phyloP scores from a whole-genome alignment of 1,284 basidiomycete species.

The Ganoderma lucidum region DNA sequence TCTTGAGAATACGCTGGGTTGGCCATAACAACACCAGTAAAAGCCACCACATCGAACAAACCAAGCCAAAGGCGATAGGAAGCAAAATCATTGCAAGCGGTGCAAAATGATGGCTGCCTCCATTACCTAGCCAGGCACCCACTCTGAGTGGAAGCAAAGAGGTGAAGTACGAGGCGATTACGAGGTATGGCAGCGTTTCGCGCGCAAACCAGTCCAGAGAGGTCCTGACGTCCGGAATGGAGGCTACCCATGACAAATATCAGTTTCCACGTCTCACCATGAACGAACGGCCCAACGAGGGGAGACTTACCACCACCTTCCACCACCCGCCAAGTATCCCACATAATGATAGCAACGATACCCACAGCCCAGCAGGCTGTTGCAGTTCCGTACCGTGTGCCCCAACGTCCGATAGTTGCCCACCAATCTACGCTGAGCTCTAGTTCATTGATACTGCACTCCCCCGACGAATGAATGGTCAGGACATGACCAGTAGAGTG shows the following conservation, averaged over 20 bases:
- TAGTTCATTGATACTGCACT: slow-evolving; percentile 57
- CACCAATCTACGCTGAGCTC: slow-evolving; percentile 69
- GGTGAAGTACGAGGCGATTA: slow-evolving; percentile 51
- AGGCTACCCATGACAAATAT: slow-evolving; percentile 39
- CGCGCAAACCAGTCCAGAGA: slow-evolving; percentile 56
- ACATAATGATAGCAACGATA: slow-evolving; percentile 63
- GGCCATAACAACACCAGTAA: slow-evolving; percentile 32
- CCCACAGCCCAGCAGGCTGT: slow-evolving; percentile 76
- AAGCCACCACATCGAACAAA: slow-evolving; percentile 62
- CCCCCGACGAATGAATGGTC: slow-evolving; percentile 64
- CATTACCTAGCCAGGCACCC: slow-evolving; percentile 64
- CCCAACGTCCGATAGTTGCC: slow-evolving; percentile 73
- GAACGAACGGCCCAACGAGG: not conserved
- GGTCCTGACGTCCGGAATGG: slow-evolving; percentile 54
- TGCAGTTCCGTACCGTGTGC: slow-evolving; percentile 77
- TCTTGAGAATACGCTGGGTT: slow-evolving; percentile 20
- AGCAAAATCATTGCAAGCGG: slow-evolving; percentile 63
- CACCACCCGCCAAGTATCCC: slow-evolving; percentile 54
- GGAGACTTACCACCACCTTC: slow-evolving; percentile 43
- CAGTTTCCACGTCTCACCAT: slow-evolving; percentile 11
- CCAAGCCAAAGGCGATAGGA: slow-evolving; percentile 65
- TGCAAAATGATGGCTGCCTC: slow-evolving; percentile 56
- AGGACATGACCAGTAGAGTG: slow-evolving; percentile 55
- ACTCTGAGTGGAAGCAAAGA: slow-evolving; percentile 66
- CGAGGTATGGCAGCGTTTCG: slow-evolving; percentile 50